Evolutionary conservation across 1,284 basidiomycete genomes (phyloP), one percentile per base, ranked within the genome.

Genomic region (Termitomyces sp.): DNA sequence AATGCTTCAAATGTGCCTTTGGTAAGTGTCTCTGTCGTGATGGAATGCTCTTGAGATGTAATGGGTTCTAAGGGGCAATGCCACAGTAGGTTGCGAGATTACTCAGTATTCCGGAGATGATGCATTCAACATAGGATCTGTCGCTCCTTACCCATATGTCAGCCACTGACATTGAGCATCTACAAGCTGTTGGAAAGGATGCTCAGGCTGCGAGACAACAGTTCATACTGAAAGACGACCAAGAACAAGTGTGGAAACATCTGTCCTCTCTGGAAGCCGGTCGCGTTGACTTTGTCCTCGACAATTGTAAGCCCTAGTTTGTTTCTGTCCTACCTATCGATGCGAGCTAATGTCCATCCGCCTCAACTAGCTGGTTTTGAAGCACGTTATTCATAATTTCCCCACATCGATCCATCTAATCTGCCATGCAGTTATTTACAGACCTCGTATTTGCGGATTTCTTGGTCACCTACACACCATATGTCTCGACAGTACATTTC

Each of bases 371-470:
- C 90, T 62, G 92, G 93, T 1, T 97, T 97, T 59, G 95, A 98
- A 76, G 85, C 86, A 21, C 19, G 24, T 37, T 9, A 18, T 19
- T 21, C 21, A 54, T 3, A 51, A 45, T 6, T 19, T 16, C n/a
- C n/a, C 19, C 10, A n/a, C 38, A 7, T n/a, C 9, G 18, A 28
- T 50, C 49, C 42, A 55, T 14, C 47, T 54, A 41, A 44, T 13
- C 26, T 44, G 10, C 46, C 33, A 39, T 14, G 5, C 58, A 93
- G 88, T 75, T 98, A 13, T 94, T 92, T 68, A 97, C 95, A 1
- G 97, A 98, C 66, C 72, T 98, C 30, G 84, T 97, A 18, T 86
- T 99, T 58, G 96, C 95, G 34, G 96, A 99, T 66, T 98, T 97
- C 66, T 72, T 97, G 30, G 79, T 97, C 16, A 91, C 91, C 0